phyloP scores from a whole-genome alignment of 208 protist genomes.

The Histomonas meleagridis region DNA sequence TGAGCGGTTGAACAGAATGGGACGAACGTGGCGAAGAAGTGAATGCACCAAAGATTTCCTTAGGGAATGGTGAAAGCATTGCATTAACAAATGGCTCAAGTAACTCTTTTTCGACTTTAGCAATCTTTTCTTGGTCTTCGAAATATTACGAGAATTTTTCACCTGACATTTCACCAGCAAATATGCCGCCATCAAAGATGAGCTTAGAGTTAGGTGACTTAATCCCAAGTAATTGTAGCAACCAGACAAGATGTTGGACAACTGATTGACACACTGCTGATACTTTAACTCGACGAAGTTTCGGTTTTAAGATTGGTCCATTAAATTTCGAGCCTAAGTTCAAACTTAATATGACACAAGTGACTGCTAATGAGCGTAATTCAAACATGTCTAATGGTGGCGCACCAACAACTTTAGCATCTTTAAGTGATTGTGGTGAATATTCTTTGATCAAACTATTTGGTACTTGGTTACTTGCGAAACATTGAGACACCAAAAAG shows the following conservation, averaged over 20 bases:
- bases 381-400: constrained; percentile 2
- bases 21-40: background rate
- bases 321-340: background rate
- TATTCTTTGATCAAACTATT: background rate
- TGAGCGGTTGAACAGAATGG: too few relatives aligned
- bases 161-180: background rate
- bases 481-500: background rate
- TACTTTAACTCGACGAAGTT: background rate
- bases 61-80: background rate
- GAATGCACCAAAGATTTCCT: background rate
- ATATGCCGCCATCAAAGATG: background rate
- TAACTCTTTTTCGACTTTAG: background rate
- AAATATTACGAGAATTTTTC: background rate
- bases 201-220: background rate
- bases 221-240: background rate
- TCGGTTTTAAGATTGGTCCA: background rate
- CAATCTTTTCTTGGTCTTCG: background rate
- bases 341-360: background rate
- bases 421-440: background rate
- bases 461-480: background rate
- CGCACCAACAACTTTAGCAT: background rate
- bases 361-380: background rate
- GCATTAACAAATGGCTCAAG: background rate
- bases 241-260: background rate
- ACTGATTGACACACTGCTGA: background rate